These are phyloP conservation scores for Pyracantha coccinea DNA, from an alignment of 331 rosid genomes.

Conservation along the genomic window DNA sequence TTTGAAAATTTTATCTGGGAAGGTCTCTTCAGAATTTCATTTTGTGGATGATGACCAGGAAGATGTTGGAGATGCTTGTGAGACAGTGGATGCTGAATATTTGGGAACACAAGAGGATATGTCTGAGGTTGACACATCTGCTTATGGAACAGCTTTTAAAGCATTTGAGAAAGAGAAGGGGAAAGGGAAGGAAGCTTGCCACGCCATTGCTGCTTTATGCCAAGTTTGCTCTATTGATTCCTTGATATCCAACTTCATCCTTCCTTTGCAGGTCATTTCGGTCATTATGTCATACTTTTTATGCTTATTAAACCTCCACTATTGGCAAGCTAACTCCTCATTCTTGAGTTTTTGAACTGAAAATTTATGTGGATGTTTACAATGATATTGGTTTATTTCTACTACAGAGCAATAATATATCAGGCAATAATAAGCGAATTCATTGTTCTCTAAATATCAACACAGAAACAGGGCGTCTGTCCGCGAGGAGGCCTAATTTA, in stretches of 20 bases:
- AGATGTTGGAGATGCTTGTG: slow-evolving; percentile 28
- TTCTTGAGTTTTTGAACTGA: neutral
- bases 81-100: slow-evolving; percentile 23
- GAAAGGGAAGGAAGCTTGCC: slow-evolving; percentile 90
- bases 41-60: slow-evolving; percentile 33
- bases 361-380: neutral
- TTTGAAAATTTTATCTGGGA: slow-evolving; percentile 79
- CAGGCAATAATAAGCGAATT: slow-evolving; percentile 72
- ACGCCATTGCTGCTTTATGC: slow-evolving; percentile 94
- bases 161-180: slow-evolving; percentile 62
- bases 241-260: slow-evolving; percentile 89
- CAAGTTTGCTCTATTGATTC: slow-evolving; percentile 92
- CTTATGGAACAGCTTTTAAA: slow-evolving; percentile 60
- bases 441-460: slow-evolving; percentile 94
- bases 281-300: neutral
- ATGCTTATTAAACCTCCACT: neutral
- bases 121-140: slow-evolving; percentile 32
- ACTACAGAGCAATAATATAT: slow-evolving; percentile 73
- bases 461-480: slow-evolving; percentile 90
- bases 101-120: slow-evolving; percentile 8
- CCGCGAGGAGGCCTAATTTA: slow-evolving; percentile 93
- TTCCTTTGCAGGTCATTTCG: slow-evolving; percentile 79
- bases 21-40: slow-evolving; percentile 73
- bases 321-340: neutral
- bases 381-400: slow-evolving; percentile 12